Conservation (phyloP, 768 basidiomycete species). For the Rhodosporidiobolus odoratus region DNA sequence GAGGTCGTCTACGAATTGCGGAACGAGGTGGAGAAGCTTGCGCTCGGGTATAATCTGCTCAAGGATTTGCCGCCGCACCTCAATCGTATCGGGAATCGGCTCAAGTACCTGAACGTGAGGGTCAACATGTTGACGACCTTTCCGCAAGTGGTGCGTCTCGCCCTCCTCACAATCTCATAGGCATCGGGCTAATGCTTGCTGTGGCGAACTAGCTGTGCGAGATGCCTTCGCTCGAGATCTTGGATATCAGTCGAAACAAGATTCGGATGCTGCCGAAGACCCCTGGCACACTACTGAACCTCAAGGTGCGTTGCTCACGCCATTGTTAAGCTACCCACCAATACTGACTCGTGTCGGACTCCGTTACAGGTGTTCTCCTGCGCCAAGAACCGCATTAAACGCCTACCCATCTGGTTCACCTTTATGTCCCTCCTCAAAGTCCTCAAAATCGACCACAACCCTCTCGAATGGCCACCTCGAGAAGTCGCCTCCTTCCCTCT, state of each 20-base stretch:
- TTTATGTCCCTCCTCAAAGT: conserved; percentile 68
- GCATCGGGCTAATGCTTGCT: too few species aligned
- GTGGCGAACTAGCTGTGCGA: conserved; percentile 60
- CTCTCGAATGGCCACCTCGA: conserved; percentile 84
- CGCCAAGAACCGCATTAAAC: conserved; percentile 73
- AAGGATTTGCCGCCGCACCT: conserved; percentile 70
- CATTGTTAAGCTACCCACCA: not conserved
- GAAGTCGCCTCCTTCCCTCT: conserved; percentile 45
- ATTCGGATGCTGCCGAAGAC: conserved; percentile 70
- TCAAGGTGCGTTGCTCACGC: conserved; percentile 56
- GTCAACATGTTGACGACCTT: conserved; percentile 75
- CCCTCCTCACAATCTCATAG: conserved; percentile 4
- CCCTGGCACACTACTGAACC: conserved; percentile 69
- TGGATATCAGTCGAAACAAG: conserved; percentile 91
- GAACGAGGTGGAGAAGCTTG: conserved; percentile 60
- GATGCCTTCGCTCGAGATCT: conserved; percentile 80
- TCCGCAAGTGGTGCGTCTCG: conserved; percentile 70
- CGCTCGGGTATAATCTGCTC: conserved; percentile 78
- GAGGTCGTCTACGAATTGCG: conserved; percentile 73
- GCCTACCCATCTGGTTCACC: conserved; percentile 70
- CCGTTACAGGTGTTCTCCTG: conserved; percentile 71
- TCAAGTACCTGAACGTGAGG: conserved; percentile 82
- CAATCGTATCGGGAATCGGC: conserved; percentile 58
- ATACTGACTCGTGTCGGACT: not conserved
- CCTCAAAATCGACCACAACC: conserved; percentile 83